These are phyloP conservation scores for Neurospora sp. DNA, from an alignment of 495 filamentous ascomycete species.

Conservation along the genomic window DNA sequence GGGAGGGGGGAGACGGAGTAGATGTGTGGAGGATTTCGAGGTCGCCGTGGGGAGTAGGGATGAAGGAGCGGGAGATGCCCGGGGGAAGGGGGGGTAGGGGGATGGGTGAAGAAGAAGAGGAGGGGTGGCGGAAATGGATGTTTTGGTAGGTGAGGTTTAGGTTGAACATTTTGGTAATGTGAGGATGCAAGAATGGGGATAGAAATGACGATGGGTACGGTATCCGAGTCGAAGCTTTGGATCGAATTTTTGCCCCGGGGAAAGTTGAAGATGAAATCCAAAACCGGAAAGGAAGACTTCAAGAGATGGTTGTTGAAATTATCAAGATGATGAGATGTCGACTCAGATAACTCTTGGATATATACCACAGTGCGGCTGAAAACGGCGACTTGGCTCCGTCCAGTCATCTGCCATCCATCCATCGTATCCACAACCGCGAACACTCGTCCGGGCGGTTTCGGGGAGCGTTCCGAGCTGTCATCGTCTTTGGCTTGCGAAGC, in stretches of 20 bases:
- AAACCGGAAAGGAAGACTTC: neutral
- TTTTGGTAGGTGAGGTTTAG: conserved; percentile 18
- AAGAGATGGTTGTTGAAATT: neutral
- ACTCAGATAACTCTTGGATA: neutral
- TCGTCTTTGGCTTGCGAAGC: neutral
- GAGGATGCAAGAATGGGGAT: neutral
- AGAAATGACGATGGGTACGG: neutral
- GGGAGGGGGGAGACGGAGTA: neutral
- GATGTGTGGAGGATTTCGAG: conserved; percentile 30
- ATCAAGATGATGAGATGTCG: too few relatives aligned
- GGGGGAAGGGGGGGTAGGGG: conserved; percentile 19
- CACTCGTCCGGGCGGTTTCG: neutral
- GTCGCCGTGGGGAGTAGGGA: conserved; percentile 26
- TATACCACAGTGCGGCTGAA: neutral
- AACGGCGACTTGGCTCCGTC: neutral
- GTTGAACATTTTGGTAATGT: conserved; percentile 3
- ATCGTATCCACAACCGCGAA: too few relatives aligned
- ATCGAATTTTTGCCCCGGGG: neutral
- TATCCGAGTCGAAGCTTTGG: neutral
- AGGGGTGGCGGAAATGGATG: conserved; percentile 17
- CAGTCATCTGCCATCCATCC: too few relatives aligned
- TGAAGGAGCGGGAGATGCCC: conserved; percentile 19
- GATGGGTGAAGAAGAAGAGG: neutral
- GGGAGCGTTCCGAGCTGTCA: neutral
- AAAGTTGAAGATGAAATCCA: neutral